phyloP scores from a whole-genome alignment of 2,329 filamentous ascomycete genomes.

The Trichoderma sp. region DNA sequence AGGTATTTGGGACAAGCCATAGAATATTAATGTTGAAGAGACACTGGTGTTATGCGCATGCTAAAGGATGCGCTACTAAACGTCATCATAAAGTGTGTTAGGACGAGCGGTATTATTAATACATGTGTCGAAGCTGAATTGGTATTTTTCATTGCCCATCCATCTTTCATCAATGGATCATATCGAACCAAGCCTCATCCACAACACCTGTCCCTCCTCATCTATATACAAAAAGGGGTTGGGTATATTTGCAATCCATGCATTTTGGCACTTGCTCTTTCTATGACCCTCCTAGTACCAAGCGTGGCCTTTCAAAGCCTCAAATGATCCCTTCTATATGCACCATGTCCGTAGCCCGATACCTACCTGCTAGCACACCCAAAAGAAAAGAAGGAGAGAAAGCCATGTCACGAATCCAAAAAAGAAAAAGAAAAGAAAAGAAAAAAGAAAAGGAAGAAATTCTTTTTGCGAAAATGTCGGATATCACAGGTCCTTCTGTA shows the following conservation, averaged over 20 bases:
- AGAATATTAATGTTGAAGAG: slow-evolving; percentile 1
- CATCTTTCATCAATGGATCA: not conserved
- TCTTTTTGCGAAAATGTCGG: not conserved
- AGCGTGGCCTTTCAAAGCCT: not conserved
- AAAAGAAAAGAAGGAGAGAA: not conserved
- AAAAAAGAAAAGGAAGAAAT: not conserved
- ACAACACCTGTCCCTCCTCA: not conserved
- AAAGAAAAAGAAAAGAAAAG: not conserved
- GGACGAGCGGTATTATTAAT: not conserved
- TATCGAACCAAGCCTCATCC: not conserved
- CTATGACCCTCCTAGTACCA: not conserved
- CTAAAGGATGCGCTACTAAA: not conserved
- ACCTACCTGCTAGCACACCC: not conserved
- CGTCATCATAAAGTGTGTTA: not conserved
- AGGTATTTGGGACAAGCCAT: not conserved
- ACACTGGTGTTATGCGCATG: not conserved
- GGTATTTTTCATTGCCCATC: not conserved
- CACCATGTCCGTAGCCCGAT: not conserved
- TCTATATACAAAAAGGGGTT: not conserved
- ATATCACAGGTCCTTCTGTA: slow-evolving; percentile 23
- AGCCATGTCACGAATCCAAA: too few relatives aligned
- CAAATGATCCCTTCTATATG: slow-evolving; percentile 10
- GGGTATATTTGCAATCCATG: slow-evolving; percentile 2
- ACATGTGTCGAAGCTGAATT: not conserved
- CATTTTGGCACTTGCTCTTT: not conserved